These are phyloP conservation scores for Chiua virens DNA, from an alignment of 768 basidiomycete species.

Conservation along the genomic window DNA sequence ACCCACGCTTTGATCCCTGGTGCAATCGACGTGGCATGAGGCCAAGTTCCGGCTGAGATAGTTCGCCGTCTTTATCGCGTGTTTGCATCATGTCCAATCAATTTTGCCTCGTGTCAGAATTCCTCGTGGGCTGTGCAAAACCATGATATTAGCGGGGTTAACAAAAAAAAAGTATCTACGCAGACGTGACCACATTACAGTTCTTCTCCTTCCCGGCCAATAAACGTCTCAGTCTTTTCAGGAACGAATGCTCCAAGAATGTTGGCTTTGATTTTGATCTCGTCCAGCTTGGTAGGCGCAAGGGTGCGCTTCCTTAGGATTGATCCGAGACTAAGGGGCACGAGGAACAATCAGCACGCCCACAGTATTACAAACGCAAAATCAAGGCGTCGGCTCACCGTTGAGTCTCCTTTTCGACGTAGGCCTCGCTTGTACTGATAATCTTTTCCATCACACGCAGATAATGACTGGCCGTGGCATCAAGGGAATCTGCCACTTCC, in stretches of 20 bases:
- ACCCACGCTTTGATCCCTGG: conserved; percentile 10
- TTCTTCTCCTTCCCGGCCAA: conserved; percentile 39
- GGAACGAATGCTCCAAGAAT: conserved; percentile 64
- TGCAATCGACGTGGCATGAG: conserved; percentile 25
- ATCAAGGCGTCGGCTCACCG: conserved; percentile 50
- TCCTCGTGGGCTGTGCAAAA: neutral
- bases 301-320: conserved; percentile 82
- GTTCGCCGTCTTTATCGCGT: conserved; percentile 5
- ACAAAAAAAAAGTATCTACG: conserved; percentile 14
- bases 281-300: conserved; percentile 79
- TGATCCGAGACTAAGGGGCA: conserved; percentile 56
- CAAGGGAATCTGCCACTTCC: conserved; percentile 46
- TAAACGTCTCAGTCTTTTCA: conserved; percentile 35
- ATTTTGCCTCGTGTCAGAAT: conserved; percentile 21
- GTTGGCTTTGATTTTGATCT: conserved; percentile 91
- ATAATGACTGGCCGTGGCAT: conserved; percentile 70
- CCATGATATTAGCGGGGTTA: conserved; percentile 21
- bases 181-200: conserved; percentile 35
- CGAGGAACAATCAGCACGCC: conserved; percentile 3
- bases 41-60: conserved; percentile 23
- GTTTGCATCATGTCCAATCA: conserved; percentile 24
- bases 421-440: conserved; percentile 63
- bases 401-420: conserved; percentile 82
- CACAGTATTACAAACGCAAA: neutral
- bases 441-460: conserved; percentile 90